Evolutionary conservation across 2,329 filamentous ascomycete genomes (phyloP), one percentile per base, ranked within the genome.

Genomic region (Cladobotryum protrusum): DNA sequence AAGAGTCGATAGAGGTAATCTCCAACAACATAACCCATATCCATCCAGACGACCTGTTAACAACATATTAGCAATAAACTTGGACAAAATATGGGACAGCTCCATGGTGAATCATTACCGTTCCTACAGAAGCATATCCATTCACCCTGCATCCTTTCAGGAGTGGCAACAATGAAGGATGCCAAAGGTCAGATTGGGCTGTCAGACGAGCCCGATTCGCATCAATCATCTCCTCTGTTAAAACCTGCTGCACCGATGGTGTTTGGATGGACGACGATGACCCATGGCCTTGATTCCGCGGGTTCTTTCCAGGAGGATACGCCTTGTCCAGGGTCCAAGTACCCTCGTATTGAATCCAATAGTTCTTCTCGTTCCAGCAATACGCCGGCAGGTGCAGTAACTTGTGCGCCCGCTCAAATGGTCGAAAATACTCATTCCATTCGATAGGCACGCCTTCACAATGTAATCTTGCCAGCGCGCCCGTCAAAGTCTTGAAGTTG

Each of bases 321-420:
- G 37, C 56, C 75, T 66, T 48, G 72, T 70, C 13, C 70, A 15
- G 75, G 75, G 41, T 79, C 81, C 56, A 85, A 85, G 2, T 19
- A 18, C 43, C 43, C 9, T 35, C 5, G 17, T 45, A 45, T 14
- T 45, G 43, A 24, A 81, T 72, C 78, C 79, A 82, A 64, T 89
- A 89, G 56, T 79, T 83, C 73, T 89, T 88, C 59, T 81, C 72
- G 59, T 90, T 83, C 68, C 85, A 91, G 1, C 75, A 75, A 61
- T 90, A 90, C 3, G 78, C 77, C 0, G 87, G 87, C 2, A 90
- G 71, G 2, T 79, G 69, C 7, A 88, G 66, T 11, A 89, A 39
- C 4, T 37, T 32, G 14, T 45, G 43, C 9, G 64, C 66, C 0
- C 56, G 44, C 37, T 56, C 53, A 53, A 73, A 74, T 53, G 72